Evolutionary conservation across 805 yeast genomes (phyloP).

Genomic region (Isabelozyma rhagii): DNA sequence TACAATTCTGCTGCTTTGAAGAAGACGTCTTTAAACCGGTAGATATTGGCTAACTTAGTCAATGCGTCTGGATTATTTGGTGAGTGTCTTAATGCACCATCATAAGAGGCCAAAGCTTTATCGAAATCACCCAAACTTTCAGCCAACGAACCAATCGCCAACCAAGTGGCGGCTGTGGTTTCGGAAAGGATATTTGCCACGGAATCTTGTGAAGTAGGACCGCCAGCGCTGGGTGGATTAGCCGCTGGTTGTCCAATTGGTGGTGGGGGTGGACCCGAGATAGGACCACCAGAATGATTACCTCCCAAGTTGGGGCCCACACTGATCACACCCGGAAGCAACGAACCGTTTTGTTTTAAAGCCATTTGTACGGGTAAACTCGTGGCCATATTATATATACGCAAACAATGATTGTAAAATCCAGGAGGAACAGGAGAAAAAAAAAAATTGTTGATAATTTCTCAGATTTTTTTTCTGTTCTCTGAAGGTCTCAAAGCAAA

Average conservation of each 20-base stretch:
- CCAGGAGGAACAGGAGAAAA: neutral
- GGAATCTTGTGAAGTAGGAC: conserved; percentile 5
- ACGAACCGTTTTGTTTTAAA: conserved; percentile 2
- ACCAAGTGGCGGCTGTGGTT: conserved; percentile 82
- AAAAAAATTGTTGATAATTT: neutral
- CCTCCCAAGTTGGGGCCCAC: neutral
- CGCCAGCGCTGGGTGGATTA: neutral
- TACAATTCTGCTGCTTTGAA: conserved; percentile 93
- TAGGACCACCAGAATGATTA: conserved; percentile 1
- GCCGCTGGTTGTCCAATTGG: conserved; percentile 8
- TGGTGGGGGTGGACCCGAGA: conserved; percentile 8
- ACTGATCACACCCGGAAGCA: neutral
- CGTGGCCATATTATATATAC: conserved; percentile 10
- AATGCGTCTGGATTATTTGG: conserved; percentile 85
- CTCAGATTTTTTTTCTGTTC: neutral
- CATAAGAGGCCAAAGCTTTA: conserved; percentile 84
- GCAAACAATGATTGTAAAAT: neutral
- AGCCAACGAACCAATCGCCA: conserved; percentile 84
- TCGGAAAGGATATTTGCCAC: conserved; percentile 25
- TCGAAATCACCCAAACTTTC: conserved; percentile 87
- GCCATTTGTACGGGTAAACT: conserved; percentile 20
- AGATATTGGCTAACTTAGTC: conserved; percentile 82
- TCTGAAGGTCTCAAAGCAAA: neutral
- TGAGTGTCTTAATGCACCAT: conserved; percentile 79
- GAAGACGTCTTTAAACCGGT: conserved; percentile 84